Evolutionary conservation across 805 yeast genomes (phyloP), one percentile per base, ranked within the genome.

Genomic region (Cyberlindnera xishuangbannaensis): DNA sequence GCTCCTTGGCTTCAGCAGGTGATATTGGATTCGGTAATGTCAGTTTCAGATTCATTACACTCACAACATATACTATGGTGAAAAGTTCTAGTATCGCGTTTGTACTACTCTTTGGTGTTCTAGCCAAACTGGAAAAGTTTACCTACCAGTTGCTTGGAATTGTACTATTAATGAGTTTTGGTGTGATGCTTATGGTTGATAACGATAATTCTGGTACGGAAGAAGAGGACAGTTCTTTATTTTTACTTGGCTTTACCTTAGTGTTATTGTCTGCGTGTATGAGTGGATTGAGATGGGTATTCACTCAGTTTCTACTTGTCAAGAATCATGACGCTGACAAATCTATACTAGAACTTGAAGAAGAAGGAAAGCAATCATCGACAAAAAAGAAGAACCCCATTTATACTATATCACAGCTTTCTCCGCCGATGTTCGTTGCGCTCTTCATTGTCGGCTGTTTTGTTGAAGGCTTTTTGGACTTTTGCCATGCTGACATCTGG

Each of bases 11-110:
- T 0, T 75, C 88, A 2, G 86, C 95, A 2, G 90, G 95, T 13
- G 99, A 92, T 58, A 87, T 92, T 44, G 97, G 98, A 2, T 67
- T 87, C 43, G 90, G 95, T 19, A 92, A 92, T 57, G 76, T 81
- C 21, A 81, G 95, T 18, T 74, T 88, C 48, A 67, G 80, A 43
- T 78, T 74, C 51, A 82, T 92, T 29, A 74, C 95, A 1, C 65
- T 92, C 43, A 76, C 88, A 13, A 72, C 88, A 28, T 92, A 88
- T 58, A 90, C 97, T 7, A 87, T 90, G 86, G 76, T 92, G 39
- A 92, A 92, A 55, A 83, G 97, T 1, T 78, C 92, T 6, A 75
- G 90, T 12, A 70, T 92, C 31, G 80, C 88, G 19, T 92, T 92
- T 66, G 98, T 92, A 21, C 62, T 92, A 17, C 47, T 90, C 6